These are phyloP conservation scores for Incumbomyces delicatus DNA, from an alignment of 2,329 filamentous ascomycete genomes.

Conservation along the genomic window DNA sequence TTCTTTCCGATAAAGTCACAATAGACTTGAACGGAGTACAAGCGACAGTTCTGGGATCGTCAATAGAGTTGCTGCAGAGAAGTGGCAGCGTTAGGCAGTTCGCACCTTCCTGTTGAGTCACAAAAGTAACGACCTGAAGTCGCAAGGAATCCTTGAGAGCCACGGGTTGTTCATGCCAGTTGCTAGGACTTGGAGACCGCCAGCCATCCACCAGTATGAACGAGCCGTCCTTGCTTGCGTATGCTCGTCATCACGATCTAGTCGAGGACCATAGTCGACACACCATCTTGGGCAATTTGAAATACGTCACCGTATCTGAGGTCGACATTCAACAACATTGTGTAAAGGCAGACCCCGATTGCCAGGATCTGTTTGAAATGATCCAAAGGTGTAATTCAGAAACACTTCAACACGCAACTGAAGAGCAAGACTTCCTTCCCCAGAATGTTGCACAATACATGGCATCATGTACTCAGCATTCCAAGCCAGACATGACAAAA, in stretches of 20 bases:
- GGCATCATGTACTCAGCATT: not conserved
- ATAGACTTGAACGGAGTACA: too few species aligned
- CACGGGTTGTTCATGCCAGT: too few species aligned
- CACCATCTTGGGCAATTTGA: not conserved
- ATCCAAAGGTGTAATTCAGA: not conserved
- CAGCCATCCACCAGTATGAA: conserved; percentile 8
- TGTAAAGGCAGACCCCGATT: not conserved
- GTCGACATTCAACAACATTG: not conserved
- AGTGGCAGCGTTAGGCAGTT: too few species aligned
- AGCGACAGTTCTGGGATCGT: too few species aligned
- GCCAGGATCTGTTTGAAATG: not conserved
- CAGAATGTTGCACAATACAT: conserved; percentile 4
- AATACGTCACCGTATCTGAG: not conserved
- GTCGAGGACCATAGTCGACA: conserved; percentile 26
- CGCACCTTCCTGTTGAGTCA: too few species aligned
- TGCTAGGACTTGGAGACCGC: too few species aligned
- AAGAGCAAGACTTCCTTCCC: not conserved
- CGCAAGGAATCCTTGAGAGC: too few species aligned
- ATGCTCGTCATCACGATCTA: conserved; percentile 38
- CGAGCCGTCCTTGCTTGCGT: conserved; percentile 35
- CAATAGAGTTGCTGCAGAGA: too few species aligned
- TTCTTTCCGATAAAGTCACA: too few species aligned
- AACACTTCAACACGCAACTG: not conserved
- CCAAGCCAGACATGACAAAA: not conserved
- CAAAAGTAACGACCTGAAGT: too few species aligned